Conservation (phyloP, 2,329 filamentous ascomycete species). For the Pseudogymnoascus sp. region DNA sequence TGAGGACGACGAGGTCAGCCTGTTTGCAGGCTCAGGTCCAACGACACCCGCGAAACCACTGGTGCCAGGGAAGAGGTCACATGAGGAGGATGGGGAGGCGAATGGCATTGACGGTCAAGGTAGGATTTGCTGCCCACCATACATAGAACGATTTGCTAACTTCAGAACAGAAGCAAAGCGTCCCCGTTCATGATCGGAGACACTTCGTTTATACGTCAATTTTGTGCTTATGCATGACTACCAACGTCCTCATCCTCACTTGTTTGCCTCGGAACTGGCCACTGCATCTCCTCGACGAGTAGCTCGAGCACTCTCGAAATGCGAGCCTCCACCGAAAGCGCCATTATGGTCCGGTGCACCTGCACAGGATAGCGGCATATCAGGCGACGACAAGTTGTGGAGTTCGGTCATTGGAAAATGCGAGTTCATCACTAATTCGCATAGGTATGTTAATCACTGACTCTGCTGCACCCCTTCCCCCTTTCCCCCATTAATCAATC, state of each 20-base stretch:
- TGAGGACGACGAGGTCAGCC: slow-evolving; percentile 21
- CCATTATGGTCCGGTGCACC: background rate
- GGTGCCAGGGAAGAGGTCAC: slow-evolving; percentile 1
- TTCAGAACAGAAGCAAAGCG: slow-evolving; percentile 26
- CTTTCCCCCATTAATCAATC: background rate
- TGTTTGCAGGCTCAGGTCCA: slow-evolving; percentile 18
- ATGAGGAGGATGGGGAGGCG: slow-evolving; percentile 22
- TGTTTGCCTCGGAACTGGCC: background rate
- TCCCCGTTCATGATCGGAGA: slow-evolving; percentile 21
- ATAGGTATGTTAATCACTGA: slow-evolving; percentile 5
- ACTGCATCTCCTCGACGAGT: background rate
- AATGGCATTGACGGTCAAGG: slow-evolving; percentile 21
- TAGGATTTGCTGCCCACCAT: slow-evolving; percentile 13
- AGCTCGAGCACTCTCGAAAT: background rate
- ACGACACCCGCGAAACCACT: background rate
- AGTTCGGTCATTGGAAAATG: background rate
- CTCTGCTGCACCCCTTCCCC: background rate
- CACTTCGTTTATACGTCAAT: slow-evolving; percentile 1
- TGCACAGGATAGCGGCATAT: background rate
- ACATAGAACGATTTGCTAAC: slow-evolving; percentile 16
- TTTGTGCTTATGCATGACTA: background rate
- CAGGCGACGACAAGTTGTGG: background rate
- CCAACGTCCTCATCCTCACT: background rate
- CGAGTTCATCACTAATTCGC: slow-evolving; percentile 4
- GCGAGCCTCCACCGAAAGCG: background rate